phyloP scores from a whole-genome alignment of 176 grass and related monocot genomes.

The Zoysia pacifica region DNA sequence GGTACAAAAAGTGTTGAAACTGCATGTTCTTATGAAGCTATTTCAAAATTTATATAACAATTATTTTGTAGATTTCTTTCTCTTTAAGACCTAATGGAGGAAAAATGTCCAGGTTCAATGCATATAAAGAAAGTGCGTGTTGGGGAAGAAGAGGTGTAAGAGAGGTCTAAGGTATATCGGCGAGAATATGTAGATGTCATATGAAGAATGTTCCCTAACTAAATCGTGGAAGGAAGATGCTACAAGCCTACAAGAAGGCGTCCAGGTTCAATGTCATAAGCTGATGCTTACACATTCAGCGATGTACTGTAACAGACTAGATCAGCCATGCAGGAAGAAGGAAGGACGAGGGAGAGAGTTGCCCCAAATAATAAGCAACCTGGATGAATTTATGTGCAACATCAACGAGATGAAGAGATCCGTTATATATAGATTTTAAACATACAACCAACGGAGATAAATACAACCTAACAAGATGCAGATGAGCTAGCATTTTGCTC shows the following conservation, averaged over 20 bases:
- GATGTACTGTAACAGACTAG: no score
- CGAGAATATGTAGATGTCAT: background rate
- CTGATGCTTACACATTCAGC: background rate
- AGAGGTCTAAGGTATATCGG: background rate
- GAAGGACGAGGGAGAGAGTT: background rate
- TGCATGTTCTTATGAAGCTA: no score
- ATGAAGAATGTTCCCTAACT: conserved; percentile 3
- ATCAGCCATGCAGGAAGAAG: background rate
- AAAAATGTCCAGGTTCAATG: conserved; percentile 24
- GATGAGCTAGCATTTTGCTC: no score
- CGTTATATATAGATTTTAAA: background rate
- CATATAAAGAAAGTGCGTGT: background rate
- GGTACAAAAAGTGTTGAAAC: no score
- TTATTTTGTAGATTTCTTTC: no score
- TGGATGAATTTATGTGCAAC: background rate
- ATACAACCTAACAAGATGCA: no score
- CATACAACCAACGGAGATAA: no score
- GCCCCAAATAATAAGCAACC: background rate
- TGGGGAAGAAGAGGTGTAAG: background rate
- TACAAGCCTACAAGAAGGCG: background rate
- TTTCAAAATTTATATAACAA: no score
- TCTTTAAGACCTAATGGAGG: no score
- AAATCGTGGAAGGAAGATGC: background rate
- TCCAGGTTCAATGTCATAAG: conserved; percentile 27
- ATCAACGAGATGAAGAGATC: background rate